Evolutionary conservation across 139 green algal genomes (phyloP).

Genomic region (Chloropicon primus): DNA sequence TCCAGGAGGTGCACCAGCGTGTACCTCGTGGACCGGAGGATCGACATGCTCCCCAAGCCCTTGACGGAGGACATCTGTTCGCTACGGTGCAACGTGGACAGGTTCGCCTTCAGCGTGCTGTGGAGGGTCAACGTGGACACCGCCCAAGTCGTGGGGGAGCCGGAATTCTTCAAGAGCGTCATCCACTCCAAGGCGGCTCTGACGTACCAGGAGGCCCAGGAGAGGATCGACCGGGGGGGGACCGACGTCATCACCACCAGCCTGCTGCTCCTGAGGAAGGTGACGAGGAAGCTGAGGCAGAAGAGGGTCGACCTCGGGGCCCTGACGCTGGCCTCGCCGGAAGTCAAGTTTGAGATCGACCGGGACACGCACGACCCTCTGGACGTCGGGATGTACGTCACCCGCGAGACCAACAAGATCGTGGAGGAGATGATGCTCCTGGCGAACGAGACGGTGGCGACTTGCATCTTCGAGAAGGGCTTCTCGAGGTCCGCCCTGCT

Average conservation of each 20-base stretch:
- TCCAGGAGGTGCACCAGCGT: slow-evolving; percentile 26
- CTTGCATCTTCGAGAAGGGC: slow-evolving; percentile 46
- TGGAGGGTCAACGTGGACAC: slow-evolving; percentile 9
- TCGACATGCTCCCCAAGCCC: slow-evolving; percentile 42
- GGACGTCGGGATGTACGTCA: slow-evolving; percentile 84
- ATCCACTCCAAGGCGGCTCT: slow-evolving; percentile 50
- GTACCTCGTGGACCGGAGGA: slow-evolving; percentile 33
- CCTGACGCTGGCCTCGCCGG: slow-evolving; percentile 67
- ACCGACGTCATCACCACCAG: slow-evolving; percentile 50
- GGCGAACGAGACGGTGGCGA: slow-evolving; percentile 78
- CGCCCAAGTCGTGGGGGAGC: slow-evolving; percentile 31
- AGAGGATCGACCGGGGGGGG: slow-evolving; percentile 68
- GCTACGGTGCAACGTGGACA: slow-evolving; percentile 23
- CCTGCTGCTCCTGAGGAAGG: slow-evolving; percentile 36
- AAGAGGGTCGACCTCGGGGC: slow-evolving; percentile 56
- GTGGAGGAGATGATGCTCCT: slow-evolving; percentile 98
- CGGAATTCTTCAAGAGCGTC: slow-evolving; percentile 65
- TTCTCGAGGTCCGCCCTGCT: slow-evolving; percentile 26
- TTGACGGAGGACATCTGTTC: slow-evolving; percentile 40
- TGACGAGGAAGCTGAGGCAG: slow-evolving; percentile 34
- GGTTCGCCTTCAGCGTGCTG: slow-evolving; percentile 31
- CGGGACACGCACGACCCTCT: slow-evolving; percentile 75
- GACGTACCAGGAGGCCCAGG: slow-evolving; percentile 84
- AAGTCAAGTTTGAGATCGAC: slow-evolving; percentile 93
- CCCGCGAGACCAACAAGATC: slow-evolving; percentile 85